Evolutionary conservation across 352 stramenopile genomes (phyloP).

Genomic region (Halophytophthora batemanensis): DNA sequence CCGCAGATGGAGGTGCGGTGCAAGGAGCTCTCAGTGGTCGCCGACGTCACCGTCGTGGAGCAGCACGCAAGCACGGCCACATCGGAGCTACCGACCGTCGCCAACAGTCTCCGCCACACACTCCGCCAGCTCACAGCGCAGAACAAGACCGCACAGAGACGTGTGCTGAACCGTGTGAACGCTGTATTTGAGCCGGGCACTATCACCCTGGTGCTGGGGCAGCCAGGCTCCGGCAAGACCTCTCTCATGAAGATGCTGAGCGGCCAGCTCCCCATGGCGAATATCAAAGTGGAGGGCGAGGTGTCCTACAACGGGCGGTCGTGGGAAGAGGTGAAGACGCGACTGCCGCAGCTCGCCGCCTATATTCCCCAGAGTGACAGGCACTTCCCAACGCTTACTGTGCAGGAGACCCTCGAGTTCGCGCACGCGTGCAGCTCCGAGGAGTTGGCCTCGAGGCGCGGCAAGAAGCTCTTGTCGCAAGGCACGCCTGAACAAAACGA

Average conservation of each 20-base stretch:
- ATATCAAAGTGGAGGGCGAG: constrained; percentile 21
- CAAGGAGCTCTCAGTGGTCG: constrained; percentile 29
- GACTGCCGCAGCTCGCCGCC: constrained; percentile 19
- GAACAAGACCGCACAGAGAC: constrained; percentile 7
- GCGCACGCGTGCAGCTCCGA: constrained; percentile 57
- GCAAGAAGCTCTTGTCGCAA: constrained; percentile 15
- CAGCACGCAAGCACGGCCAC: constrained; percentile 1
- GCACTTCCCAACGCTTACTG: constrained; percentile 22
- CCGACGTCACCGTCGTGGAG: constrained; percentile 23
- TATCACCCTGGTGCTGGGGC: constrained; percentile 18
- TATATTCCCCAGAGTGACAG: constrained; percentile 46
- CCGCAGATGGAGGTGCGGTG: constrained; percentile 29
- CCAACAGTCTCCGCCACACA: constrained; percentile 13
- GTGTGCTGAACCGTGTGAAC: constrained; percentile 24
- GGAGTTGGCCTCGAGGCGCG: constrained; percentile 26
- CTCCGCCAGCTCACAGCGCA: constrained; percentile 10
- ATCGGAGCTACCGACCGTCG: constrained; percentile 27
- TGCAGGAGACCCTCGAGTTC: constrained; percentile 15
- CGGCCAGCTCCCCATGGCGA: constrained; percentile 18
- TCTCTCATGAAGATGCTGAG: constrained; percentile 24
- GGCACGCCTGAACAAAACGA: constrained; percentile 27
- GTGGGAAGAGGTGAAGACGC: constrained; percentile 11
- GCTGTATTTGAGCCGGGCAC: constrained; percentile 24
- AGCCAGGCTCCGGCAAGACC: constrained; percentile 19
- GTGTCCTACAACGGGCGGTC: constrained; percentile 21